These are phyloP conservation scores for Aspergillus tamarii DNA, from an alignment of 2,329 filamentous ascomycete genomes.

Conservation along the genomic window DNA sequence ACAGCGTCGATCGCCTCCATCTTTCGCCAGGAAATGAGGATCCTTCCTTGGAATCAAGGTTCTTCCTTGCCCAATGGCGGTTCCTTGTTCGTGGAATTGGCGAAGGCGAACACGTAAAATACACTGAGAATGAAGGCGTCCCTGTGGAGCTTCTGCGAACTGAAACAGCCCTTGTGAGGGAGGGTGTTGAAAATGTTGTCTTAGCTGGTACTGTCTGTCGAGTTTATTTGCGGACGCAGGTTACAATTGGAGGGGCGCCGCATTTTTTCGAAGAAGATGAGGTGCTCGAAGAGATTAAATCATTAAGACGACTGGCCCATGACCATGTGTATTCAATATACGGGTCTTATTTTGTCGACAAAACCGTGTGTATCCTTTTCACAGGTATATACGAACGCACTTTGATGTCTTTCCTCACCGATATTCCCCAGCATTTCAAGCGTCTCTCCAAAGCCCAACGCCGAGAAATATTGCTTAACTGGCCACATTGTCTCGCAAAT, in stretches of 20 bases:
- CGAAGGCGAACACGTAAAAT: slow-evolving; percentile 61
- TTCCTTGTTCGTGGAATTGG: slow-evolving; percentile 60
- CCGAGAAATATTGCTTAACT: slow-evolving; percentile 47
- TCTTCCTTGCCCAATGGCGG: slow-evolving; percentile 63
- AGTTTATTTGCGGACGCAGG: slow-evolving; percentile 42
- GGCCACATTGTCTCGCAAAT: slow-evolving; percentile 56
- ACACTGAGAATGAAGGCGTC: slow-evolving; percentile 62
- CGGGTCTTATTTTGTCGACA: slow-evolving; percentile 48
- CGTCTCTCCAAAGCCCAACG: slow-evolving; percentile 45
- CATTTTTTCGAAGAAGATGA: slow-evolving; percentile 44
- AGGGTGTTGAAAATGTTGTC: slow-evolving; percentile 47
- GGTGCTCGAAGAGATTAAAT: slow-evolving; percentile 44
- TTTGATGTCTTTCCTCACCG: slow-evolving; percentile 47
- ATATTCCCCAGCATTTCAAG: slow-evolving; percentile 47
- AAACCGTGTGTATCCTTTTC: slow-evolving; percentile 48
- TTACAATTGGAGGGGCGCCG: slow-evolving; percentile 41
- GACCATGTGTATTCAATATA: slow-evolving; percentile 49
- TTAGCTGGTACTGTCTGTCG: slow-evolving; percentile 41
- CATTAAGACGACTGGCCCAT: slow-evolving; percentile 44
- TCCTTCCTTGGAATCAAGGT: slow-evolving; percentile 54
- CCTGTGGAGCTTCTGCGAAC: slow-evolving; percentile 59
- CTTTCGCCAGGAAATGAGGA: slow-evolving; percentile 54
- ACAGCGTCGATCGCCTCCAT: slow-evolving; percentile 57
- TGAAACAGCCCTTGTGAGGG: slow-evolving; percentile 35
- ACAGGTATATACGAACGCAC: slow-evolving; percentile 45